Base-by-base conservation (phyloP, 164 flowering plant genomes). In the Taxillus chinensis region DNA sequence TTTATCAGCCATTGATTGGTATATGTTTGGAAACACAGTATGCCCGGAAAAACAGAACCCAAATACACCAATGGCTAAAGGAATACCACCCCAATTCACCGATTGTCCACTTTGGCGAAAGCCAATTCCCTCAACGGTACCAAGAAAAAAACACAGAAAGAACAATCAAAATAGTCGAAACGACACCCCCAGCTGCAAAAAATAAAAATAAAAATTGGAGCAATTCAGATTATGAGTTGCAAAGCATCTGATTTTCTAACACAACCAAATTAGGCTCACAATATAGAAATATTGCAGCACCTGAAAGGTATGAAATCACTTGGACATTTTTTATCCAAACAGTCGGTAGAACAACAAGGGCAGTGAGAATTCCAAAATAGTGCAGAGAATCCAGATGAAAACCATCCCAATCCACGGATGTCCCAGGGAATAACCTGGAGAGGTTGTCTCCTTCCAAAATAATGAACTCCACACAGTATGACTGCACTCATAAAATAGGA, bases 401-500 rank as follows among this genome's bases (percentile, higher is more conserved):
- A 62, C 89, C 82, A 41, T 64, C 59, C 76, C 77, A 82, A 56
- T 74, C 71, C 59, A 93, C 72, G 38, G 81, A 70, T 62, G 80
- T 60, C 59, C 89, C 92, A 46, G 98, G 95, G 64, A 93, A 93
- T 67, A 93, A 64, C 66, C 82, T 78, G 52, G 89, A 74, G 37
- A 93, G 92, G 71, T 87, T 90, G 67, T 93, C 97, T 5, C 95
- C 97, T 76, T 93, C 98, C 77, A 93, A 75, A 58, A 80, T 90
- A 64, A 93, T 86, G 59, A 90, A 90, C 67, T 93, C 97, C 61
- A 86, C 92, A 67, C 95, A 88, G 71, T 77, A 88, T 45, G 89
- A 74, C 97, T 93, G 87, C 82, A 80, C 16, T 39, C 11, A 67
- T 52, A 60, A 56, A 69, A 68, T 53, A 70, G 52, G 60, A 43